A percentile compares a stretch with the other conserved stretches of the same genome.
phyloP scores from a whole-genome alignment of 805 yeast species.

The Candida pini region DNA sequence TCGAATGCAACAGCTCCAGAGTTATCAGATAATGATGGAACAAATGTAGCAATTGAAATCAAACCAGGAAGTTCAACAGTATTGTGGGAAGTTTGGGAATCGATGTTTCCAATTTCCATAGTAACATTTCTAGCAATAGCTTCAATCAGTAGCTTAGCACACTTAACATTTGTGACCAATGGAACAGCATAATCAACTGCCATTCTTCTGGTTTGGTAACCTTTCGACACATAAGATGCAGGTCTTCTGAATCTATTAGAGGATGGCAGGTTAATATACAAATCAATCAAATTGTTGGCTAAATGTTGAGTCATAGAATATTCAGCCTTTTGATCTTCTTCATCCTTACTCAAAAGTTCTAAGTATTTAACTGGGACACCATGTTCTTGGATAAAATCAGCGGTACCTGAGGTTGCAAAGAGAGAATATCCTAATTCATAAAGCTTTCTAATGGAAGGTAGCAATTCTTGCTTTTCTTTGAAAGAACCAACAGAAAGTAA shows the following conservation, averaged over 20 bases:
- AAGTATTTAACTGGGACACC: conserved; percentile 90
- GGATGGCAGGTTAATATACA: conserved; percentile 95
- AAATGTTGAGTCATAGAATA: conserved; percentile 93
- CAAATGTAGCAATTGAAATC: conserved; percentile 73
- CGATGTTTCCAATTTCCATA: conserved; percentile 70
- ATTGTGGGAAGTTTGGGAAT: conserved; percentile 86
- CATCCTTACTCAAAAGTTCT: conserved; percentile 72
- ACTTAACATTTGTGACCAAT: conserved; percentile 92
- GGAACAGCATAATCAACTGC: conserved; percentile 99
- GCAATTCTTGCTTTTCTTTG: conserved; percentile 90
- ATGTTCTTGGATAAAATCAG: conserved; percentile 95
- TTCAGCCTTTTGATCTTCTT: conserved; percentile 78
- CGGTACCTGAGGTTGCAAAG: conserved; percentile 98
- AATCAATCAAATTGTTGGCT: conserved; percentile 93
- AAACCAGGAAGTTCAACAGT: conserved; percentile 83
- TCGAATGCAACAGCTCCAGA: conserved; percentile 53
- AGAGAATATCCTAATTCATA: conserved; percentile 81
- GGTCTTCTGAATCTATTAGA: conserved; percentile 98
- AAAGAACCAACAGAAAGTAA: conserved; percentile 91
- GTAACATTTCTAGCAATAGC: conserved; percentile 72
- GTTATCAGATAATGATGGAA: conserved; percentile 55
- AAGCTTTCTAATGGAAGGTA: conserved; percentile 80
- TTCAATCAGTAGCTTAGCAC: conserved; percentile 92
- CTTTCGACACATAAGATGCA: conserved; percentile 94
- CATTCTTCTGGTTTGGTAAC: conserved; percentile 98